Evolutionary conservation across 2,329 filamentous ascomycete species (phyloP).

Genomic region (Rhytidhysteron rufulum): DNA sequence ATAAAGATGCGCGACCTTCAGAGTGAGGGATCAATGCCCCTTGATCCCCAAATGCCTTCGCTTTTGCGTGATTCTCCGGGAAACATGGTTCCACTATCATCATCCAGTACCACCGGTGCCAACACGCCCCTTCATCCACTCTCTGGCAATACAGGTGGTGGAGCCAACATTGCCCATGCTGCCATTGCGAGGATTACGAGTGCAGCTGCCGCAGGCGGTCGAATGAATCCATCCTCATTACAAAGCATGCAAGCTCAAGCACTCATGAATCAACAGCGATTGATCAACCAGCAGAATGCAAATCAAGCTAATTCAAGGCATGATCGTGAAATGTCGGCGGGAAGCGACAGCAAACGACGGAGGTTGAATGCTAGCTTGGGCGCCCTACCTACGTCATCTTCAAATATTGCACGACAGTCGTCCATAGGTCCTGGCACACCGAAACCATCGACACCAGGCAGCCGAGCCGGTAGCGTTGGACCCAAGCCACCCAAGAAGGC

Average conservation of each 20-base stretch:
- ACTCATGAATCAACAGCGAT: conserved; percentile 33
- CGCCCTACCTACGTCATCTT: conserved; percentile 49
- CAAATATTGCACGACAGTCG: conserved; percentile 53
- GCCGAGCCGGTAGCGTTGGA: conserved; percentile 58
- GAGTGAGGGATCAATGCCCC: conserved; percentile 56
- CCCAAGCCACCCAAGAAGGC: conserved; percentile 48
- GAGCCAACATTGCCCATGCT: conserved; percentile 49
- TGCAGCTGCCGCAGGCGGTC: conserved; percentile 21
- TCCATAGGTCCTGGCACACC: conserved; percentile 63
- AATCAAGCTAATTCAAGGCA: conserved; percentile 30
- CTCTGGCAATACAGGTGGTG: conserved; percentile 52
- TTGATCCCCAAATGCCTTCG: conserved; percentile 58
- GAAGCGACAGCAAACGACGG: conserved; percentile 56
- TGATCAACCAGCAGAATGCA: conserved; percentile 30
- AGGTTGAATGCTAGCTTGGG: conserved; percentile 52
- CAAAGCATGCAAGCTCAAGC: conserved; percentile 36
- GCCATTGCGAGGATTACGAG: conserved; percentile 44
- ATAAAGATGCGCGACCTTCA: conserved; percentile 58
- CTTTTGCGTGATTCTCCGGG: conserved; percentile 49
- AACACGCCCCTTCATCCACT: conserved; percentile 52
- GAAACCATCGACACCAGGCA: conserved; percentile 52
- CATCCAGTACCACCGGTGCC: conserved; percentile 43
- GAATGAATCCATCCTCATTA: conserved; percentile 24
- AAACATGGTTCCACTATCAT: conserved; percentile 47
- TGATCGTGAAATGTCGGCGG: conserved; percentile 53